phyloP scores from a whole-genome alignment of 352 stramenopile genomes.

The Pythium insidiosum region DNA sequence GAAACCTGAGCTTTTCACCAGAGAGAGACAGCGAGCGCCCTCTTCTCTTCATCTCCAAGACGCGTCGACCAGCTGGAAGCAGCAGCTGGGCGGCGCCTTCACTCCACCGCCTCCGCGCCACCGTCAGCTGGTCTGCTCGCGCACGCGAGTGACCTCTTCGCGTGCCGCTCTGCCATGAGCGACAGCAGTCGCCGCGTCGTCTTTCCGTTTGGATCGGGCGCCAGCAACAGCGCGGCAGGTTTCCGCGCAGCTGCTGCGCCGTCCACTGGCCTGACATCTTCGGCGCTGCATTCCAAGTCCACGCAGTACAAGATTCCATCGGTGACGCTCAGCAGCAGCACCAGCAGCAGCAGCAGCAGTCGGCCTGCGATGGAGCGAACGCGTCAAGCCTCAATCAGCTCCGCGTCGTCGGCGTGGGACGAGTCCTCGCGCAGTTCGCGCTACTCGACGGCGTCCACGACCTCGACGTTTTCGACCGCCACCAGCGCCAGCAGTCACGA shows the following conservation, averaged over 20 bases:
- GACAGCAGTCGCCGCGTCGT: neutral
- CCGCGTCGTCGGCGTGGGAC: constrained; percentile 24
- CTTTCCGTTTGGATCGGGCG: neutral
- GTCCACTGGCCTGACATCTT: too few relatives aligned
- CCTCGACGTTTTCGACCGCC: constrained; percentile 26
- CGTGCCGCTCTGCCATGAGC: neutral
- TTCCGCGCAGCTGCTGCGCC: too few relatives aligned
- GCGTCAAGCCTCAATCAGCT: constrained; percentile 15
- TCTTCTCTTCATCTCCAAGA: too few relatives aligned
- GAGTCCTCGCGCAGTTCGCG: constrained; percentile 43
- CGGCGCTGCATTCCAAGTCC: too few relatives aligned
- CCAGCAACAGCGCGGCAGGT: neutral
- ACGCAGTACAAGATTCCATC: neutral
- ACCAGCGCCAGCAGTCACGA: constrained; percentile 24
- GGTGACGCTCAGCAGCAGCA: neutral
- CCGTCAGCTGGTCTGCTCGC: neutral
- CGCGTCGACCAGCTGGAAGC: too few relatives aligned
- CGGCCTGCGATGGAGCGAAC: constrained; percentile 12
- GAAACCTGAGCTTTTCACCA: too few relatives aligned
- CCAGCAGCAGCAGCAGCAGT: neutral
- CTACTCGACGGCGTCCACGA: constrained; percentile 48
- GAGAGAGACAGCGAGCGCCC: too few relatives aligned
- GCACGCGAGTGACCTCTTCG: neutral
- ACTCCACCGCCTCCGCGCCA: neutral
- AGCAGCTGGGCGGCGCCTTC: too few relatives aligned